Evolutionary conservation across 257 asterid genomes (phyloP), one percentile per base, ranked within the genome.

Genomic region (Cruciata laevipes): DNA sequence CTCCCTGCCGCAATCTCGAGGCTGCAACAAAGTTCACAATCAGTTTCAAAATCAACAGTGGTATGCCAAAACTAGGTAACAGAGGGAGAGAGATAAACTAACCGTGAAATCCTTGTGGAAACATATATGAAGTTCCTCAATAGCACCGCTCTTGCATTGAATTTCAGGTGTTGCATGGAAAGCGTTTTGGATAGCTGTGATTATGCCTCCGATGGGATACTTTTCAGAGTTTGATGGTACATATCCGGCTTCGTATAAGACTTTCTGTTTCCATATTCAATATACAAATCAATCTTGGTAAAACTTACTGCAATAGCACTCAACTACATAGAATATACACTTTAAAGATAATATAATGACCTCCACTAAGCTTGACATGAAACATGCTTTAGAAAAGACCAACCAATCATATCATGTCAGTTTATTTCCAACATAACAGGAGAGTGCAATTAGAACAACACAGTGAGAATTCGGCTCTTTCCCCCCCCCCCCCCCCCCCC

Each of bases 31-130:
- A 9, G 24, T 58, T 27, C 61, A 40, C 32, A 61, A n/a, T 73
- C 65, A 62, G 70, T 59, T 10, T 18, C 57, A 10, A 58, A 57
- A 37, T 24, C 35, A 40, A 38, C 27, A 42, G 32, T 23, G 30
- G 31, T 59, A 42, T 30, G 23, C 2, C 32, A 25, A 51, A 24
- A 3, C 14, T 16, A 47, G n/a, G 32, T 21, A 12, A 65, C 21
- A 25, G 53, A 27, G 69, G 52, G 24, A 40, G 9, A 49, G 38
- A 57, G 69, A 70, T 32, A 59, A 65, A 69, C 86, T 64, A 68
- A 90, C 97, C 96, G 75, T 80, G 79, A 94, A 90, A 74, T 87
- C 83, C 87, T 94, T 94, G 53, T 75, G 74, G 90, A 94, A 90
- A 87, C 99, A 94, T 68, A 94, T 64, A 24, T 78, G 74, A 60